Base-by-base conservation (phyloP, 2,329 filamentous ascomycete species). In the Scytalidium lignicola region DNA sequence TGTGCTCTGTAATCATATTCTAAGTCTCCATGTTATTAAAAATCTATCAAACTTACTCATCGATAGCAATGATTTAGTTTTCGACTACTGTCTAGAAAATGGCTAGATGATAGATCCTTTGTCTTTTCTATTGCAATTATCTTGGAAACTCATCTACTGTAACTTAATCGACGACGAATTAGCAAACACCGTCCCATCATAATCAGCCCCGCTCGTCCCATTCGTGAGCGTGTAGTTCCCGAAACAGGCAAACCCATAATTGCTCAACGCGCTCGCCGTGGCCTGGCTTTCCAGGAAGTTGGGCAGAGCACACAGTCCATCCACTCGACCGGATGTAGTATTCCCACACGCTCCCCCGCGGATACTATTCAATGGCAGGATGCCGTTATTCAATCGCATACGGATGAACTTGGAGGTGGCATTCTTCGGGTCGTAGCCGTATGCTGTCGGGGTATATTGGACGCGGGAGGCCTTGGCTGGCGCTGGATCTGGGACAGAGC, bases 351-450 rank as follows among this genome's bases (percentile, higher is more conserved):
- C 53, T 2, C 74, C 72, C n/a, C 71, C 73, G 18, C 73, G 68
- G 49, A 77, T 74, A 0, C 67, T 71, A 43, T 70, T 62, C 15
- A 76, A 58, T 0, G 74, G 74, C 43, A 76, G 47, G 49, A 76
- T 72, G 20, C 71, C 74, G 51, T 73, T 70, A 59, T 76, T 77
- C 39, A 76, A 58, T 13, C 74, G 67, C 69, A 75, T 71, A 17
- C 74, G 68, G 43, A 76, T 54, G 53, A 76, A 76, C 50, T 76
- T 76, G 65, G 74, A 49, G 7, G 68, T 61, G 2, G 67, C 65
- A 39, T 67, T 67, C 19, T 57, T 54, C 9, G 74, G 53, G 20
- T 68, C 57, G 58, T 75, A 76, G 41, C 73, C 73, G 51, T 75
- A 74, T 48, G 74, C 69, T 0, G 54, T 59, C 0, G 68, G 66